These are phyloP conservation scores for Wickerhamomyces strasburgensis DNA, from an alignment of 805 yeast species.

Conservation along the genomic window DNA sequence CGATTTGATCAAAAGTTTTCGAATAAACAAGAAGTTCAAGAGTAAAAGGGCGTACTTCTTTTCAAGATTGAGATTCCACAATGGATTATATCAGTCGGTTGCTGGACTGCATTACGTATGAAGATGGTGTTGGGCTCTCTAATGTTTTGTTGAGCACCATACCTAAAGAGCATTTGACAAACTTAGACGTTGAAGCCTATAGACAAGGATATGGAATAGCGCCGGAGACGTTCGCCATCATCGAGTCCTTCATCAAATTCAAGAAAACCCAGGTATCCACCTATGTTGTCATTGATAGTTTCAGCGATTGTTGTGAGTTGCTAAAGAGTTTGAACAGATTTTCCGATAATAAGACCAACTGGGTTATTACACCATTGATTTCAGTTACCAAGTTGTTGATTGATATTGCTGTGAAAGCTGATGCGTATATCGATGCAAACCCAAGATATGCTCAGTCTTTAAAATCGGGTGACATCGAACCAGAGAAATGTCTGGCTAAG, in stretches of 20 bases:
- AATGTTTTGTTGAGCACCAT: background rate
- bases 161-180: background rate
- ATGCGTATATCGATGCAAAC: constrained; percentile 16
- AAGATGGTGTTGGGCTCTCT: background rate
- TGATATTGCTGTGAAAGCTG: constrained; percentile 20
- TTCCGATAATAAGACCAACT: constrained; percentile 47
- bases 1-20: no score
- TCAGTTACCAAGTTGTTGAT: constrained; percentile 36
- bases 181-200: background rate
- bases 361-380: constrained; percentile 46
- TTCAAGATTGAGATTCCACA: background rate
- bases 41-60: no score
- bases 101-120: background rate
- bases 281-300: constrained; percentile 27
- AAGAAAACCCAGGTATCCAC: constrained; percentile 25
- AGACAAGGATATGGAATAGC: background rate
- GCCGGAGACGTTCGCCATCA: constrained; percentile 3
- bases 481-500: constrained; percentile 38
- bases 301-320: constrained; percentile 33
- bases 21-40: no score
- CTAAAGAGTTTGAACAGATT: constrained; percentile 44
- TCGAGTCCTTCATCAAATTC: constrained; percentile 9
- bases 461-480: constrained; percentile 23
- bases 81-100: background rate
- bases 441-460: constrained; percentile 7